Percentiles rank a stretch among this genome's conserved stretches.
phyloP scores from a whole-genome alignment of 1,139 yeast genomes.

The Pichia sp. region DNA sequence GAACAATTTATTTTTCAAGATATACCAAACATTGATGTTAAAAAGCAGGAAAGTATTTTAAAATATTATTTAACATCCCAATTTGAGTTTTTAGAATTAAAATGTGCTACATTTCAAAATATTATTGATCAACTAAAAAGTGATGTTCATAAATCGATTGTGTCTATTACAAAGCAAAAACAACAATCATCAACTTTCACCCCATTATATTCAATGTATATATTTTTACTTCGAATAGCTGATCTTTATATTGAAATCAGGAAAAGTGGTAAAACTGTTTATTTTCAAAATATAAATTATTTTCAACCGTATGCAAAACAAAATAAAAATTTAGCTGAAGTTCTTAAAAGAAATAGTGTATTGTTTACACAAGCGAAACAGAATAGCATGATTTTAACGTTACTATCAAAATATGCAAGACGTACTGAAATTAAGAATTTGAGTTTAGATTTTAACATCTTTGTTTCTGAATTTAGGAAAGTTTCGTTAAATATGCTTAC shows the following conservation, averaged over 20 bases:
- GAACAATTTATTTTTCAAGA: constrained; percentile 1
- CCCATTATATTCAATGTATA: constrained; percentile 23
- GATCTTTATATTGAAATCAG: constrained; percentile 29
- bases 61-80: constrained; percentile 12
- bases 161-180: constrained; percentile 1
- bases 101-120: constrained; percentile 10
- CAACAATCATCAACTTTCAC: background rate
- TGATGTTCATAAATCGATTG: constrained; percentile 13
- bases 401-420: constrained; percentile 43
- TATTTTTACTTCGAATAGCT: constrained; percentile 25
- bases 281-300: constrained; percentile 25
- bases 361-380: constrained; percentile 43
- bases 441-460: constrained; percentile 16
- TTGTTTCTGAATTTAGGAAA: constrained; percentile 35
- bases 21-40: constrained; percentile 9
- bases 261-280: constrained; percentile 28
- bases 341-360: constrained; percentile 38
- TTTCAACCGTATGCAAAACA: constrained; percentile 23
- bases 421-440: constrained; percentile 32
- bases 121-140: constrained; percentile 13
- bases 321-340: constrained; percentile 19
- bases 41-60: constrained; percentile 13
- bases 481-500: constrained; percentile 23
- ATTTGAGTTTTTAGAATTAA: constrained; percentile 11
- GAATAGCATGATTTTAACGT: constrained; percentile 48